Base-by-base conservation (phyloP, 257 asterid genomes). In the Salvia miltiorrhiza region DNA sequence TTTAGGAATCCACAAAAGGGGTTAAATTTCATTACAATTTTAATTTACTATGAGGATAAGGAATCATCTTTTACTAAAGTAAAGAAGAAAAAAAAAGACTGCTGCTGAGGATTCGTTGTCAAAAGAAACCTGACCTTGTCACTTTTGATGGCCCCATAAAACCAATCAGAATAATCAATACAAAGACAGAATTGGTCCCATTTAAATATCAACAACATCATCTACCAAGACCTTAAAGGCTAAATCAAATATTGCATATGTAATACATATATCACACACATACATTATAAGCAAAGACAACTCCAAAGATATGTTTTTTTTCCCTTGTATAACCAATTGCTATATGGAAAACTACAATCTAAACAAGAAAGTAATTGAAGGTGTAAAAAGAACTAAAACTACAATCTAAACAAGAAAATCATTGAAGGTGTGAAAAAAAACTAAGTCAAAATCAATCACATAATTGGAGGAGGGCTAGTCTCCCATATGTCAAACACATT, bases 401-500 rank as follows among this genome's bases (percentile, higher is more conserved):
- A 1, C 30, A 1, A 5, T 33, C 39, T 7, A 5, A 5, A 4
- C 39, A 1, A 58, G n/a, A 67, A 65, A 14, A 52, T 4, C 0
- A 49, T 39, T 30, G 5, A 30, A 30, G 3, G 35, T 30, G 4
- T 26, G 4, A 30, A 14, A 47, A 0, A 44, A 28, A 11, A 43
- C n/a, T 37, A 39, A 45, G 61, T 47, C n/a, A 37, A 45, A 43
- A 24, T 50, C 70, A 65, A 73, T 89, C 87, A 89, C 78, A 86
- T 54, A 61, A 88, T 54, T 3, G 95, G 88, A 21, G 90, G 86
- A 21, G 96, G 73, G 1, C 82, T 80, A 40, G 93, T 81, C 83
- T 92, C 97, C 98, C 98, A 92, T 28, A 90, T 70, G 59, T 92
- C 95, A 19, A 92, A 92, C 50, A 88, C 95, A 70, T 92, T 90